Conservation (phyloP, 148 eudicot species). For the Polygonum aviculare region DNA sequence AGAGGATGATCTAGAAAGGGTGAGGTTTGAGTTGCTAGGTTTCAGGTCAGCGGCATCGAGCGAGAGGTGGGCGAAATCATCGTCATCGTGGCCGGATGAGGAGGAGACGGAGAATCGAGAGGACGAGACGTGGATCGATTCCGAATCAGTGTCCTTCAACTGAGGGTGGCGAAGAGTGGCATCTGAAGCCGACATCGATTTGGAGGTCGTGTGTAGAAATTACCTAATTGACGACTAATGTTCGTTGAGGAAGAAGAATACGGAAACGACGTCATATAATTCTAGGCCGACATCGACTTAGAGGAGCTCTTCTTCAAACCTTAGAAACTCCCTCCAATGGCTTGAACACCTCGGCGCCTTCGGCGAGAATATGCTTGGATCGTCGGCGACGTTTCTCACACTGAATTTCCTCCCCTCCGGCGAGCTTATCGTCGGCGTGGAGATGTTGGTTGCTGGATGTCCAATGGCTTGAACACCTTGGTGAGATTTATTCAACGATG, state of each 20-base stretch:
- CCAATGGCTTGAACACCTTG: too few species aligned
- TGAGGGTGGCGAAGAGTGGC: constrained; percentile 41
- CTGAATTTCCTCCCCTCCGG: constrained; percentile 24
- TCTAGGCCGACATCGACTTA: constrained; percentile 6
- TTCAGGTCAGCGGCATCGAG: constrained; percentile 44
- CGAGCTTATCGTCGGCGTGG: constrained; percentile 13
- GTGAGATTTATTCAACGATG: too few species aligned
- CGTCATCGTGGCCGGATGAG: constrained; percentile 54
- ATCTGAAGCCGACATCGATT: constrained; percentile 25
- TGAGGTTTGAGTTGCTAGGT: neutral
- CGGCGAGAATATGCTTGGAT: constrained; percentile 56
- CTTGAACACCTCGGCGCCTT: constrained; percentile 87
- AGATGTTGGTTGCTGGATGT: too few species aligned
- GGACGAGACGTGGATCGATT: constrained; percentile 31
- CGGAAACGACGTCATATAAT: constrained; percentile 13
- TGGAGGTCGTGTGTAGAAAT: constrained; percentile 47
- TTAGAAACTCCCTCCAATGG: constrained; percentile 71
- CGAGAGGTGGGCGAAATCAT: constrained; percentile 60
- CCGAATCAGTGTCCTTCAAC: constrained; percentile 39
- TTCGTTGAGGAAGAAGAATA: neutral
- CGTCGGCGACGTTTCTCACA: constrained; percentile 20
- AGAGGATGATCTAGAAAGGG: neutral
- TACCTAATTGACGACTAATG: constrained; percentile 31
- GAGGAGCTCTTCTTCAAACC: constrained; percentile 42
- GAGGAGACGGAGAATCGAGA: constrained; percentile 51